Percentiles rank a stretch among this genome's conserved stretches.
Evolutionary conservation across 148 eudicot species (phyloP).

Genomic region (Persicaria maculosa): DNA sequence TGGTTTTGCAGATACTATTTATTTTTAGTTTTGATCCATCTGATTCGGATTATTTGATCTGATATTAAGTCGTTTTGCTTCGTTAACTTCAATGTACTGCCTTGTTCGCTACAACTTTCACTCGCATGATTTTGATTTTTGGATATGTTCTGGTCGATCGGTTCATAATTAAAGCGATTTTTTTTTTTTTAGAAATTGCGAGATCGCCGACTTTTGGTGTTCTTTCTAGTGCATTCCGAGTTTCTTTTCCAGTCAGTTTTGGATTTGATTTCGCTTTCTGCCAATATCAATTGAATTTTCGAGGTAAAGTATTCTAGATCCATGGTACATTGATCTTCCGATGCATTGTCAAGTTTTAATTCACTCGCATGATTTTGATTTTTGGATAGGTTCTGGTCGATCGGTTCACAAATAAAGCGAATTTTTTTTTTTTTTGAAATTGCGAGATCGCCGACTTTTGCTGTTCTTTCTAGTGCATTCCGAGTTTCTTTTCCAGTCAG

Average conservation of each 20-base stretch:
- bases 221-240: neutral
- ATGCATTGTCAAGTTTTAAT: neutral
- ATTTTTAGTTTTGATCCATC: neutral
- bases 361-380: neutral
- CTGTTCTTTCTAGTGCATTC: neutral
- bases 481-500: neutral
- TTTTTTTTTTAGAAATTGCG: neutral
- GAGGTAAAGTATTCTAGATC: neutral
- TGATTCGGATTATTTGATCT: neutral
- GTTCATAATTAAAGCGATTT: neutral
- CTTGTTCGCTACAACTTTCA: neutral
- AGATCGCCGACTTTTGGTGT: neutral
- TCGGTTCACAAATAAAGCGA: neutral
- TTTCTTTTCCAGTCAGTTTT: neutral
- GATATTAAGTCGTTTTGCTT: neutral
- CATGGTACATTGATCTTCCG: neutral
- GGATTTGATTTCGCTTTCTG: neutral
- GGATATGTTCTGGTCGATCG: neutral
- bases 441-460: neutral
- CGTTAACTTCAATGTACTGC: neutral
- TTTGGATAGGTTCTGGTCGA: neutral
- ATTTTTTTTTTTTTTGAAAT: neutral
- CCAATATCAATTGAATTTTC: neutral
- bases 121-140: neutral
- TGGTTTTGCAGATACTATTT: neutral